phyloP scores from a whole-genome alignment of 331 rosid species.

The Phaseolus coccineus region DNA sequence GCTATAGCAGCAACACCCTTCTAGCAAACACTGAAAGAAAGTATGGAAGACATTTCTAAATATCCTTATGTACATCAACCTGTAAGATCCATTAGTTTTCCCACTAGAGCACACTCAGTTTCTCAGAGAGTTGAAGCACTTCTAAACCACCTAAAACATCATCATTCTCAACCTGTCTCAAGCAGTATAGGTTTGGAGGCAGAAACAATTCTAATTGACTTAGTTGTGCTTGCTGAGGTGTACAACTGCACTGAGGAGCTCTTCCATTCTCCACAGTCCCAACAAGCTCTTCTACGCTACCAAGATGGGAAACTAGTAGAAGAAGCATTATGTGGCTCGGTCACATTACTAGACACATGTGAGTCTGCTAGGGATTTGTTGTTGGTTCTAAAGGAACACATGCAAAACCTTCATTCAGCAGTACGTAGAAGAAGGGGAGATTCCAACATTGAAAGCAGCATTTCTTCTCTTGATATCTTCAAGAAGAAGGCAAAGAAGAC shows the following conservation, averaged over 20 bases:
- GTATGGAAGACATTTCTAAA: constrained; percentile 62
- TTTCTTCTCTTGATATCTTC: constrained; percentile 50
- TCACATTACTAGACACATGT: constrained; percentile 62
- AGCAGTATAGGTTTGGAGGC: constrained; percentile 41
- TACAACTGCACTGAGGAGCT: constrained; percentile 67
- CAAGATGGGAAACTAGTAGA: constrained; percentile 60
- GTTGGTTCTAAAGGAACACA: constrained; percentile 54
- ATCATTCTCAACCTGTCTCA: constrained; percentile 39
- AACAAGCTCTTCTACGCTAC: constrained; percentile 62
- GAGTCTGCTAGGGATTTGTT: constrained; percentile 51
- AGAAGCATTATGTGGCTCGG: constrained; percentile 64
- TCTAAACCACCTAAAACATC: constrained; percentile 57
- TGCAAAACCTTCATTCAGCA: constrained; percentile 56
- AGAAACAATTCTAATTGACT: constrained; percentile 55
- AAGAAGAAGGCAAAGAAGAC: constrained; percentile 70
- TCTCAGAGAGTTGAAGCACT: constrained; percentile 60
- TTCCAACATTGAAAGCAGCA: constrained; percentile 50
- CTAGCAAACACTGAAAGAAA: constrained; percentile 26
- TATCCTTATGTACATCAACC: constrained; percentile 53
- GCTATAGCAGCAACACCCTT: not conserved
- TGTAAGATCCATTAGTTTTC: constrained; percentile 80
- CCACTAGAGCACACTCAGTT: constrained; percentile 65
- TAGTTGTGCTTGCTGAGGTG: constrained; percentile 62
- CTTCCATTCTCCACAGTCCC: constrained; percentile 58
- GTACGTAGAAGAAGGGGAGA: constrained; percentile 55